Conservation (phyloP, 441 rosid species). For the Codiaeum variegatum region DNA sequence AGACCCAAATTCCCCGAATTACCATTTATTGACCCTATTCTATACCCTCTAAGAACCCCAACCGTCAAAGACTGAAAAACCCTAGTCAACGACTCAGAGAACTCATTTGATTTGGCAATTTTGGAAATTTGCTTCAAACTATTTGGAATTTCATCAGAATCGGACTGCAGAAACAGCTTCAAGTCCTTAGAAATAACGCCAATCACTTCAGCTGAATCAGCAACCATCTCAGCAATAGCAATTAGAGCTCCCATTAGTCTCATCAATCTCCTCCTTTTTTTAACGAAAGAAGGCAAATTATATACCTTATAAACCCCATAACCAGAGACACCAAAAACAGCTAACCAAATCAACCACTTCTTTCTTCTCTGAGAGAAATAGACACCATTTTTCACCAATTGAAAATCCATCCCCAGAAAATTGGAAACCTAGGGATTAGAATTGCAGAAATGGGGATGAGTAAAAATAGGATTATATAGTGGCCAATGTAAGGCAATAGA, state of each 20-base stretch:
- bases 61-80: constrained; percentile 48
- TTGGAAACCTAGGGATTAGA: constrained; percentile 23
- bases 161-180: constrained; percentile 50
- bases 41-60: no score
- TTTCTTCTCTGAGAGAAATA: constrained; percentile 39
- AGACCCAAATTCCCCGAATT: no score
- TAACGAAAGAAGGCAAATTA: constrained; percentile 42
- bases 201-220: constrained; percentile 50
- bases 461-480: no score
- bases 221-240: constrained; percentile 52
- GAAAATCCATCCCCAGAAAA: constrained; percentile 40
- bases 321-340: constrained; percentile 48
- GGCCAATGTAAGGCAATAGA: neutral
- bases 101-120: constrained; percentile 50
- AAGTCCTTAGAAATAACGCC: constrained; percentile 49
- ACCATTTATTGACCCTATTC: no score
- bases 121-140: constrained; percentile 72
- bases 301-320: constrained; percentile 59
- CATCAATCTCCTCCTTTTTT: constrained; percentile 44
- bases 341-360: constrained; percentile 50
- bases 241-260: constrained; percentile 46
- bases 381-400: constrained; percentile 35
- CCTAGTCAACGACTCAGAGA: constrained; percentile 38
- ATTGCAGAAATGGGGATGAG: no score
- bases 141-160: constrained; percentile 64